phyloP scores from a whole-genome alignment of 495 filamentous ascomycete species.

The Lindgomyces ingoldianus region DNA sequence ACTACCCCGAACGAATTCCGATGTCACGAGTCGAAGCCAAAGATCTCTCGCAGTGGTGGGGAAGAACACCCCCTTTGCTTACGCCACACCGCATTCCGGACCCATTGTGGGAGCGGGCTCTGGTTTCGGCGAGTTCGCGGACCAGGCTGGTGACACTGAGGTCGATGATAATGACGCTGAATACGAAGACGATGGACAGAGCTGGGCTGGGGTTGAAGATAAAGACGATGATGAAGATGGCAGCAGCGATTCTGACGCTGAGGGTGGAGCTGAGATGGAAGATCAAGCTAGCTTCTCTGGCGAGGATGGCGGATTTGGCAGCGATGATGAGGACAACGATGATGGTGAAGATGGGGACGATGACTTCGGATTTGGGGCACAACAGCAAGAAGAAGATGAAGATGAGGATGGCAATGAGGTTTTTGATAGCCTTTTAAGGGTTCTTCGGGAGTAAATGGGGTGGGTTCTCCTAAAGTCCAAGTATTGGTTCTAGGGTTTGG shows the following conservation, averaged over 20 bases:
- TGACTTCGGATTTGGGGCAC: not conserved
- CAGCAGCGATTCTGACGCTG: not conserved
- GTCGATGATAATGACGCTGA: constrained; percentile 15
- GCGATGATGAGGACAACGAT: constrained; percentile 24
- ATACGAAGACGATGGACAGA: constrained; percentile 20
- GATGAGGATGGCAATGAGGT: constrained; percentile 31
- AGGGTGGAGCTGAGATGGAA: not conserved
- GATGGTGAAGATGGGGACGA: not conserved
- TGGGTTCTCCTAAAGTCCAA: no score
- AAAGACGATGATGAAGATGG: constrained; percentile 2
- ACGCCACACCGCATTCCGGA: constrained; percentile 34
- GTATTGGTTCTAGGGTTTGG: no score
- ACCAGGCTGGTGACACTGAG: constrained; percentile 28
- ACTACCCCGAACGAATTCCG: constrained; percentile 24
- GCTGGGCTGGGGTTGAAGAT: constrained; percentile 24
- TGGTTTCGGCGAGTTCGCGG: not conserved
- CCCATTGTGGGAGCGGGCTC: constrained; percentile 1
- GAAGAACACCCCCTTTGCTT: constrained; percentile 28
- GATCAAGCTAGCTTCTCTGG: constrained; percentile 18
- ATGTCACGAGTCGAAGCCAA: constrained; percentile 21
- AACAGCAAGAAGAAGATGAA: constrained; percentile 6
- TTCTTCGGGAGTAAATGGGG: constrained; percentile 1
- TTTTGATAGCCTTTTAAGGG: constrained; percentile 24
- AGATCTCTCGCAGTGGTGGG: constrained; percentile 17
- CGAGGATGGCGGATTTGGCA: constrained; percentile 17